A percentile compares a stretch with the other conserved stretches of the same genome.
Conservation (phyloP, 1,284 basidiomycete species). For the Amylostereum areolatum region DNA sequence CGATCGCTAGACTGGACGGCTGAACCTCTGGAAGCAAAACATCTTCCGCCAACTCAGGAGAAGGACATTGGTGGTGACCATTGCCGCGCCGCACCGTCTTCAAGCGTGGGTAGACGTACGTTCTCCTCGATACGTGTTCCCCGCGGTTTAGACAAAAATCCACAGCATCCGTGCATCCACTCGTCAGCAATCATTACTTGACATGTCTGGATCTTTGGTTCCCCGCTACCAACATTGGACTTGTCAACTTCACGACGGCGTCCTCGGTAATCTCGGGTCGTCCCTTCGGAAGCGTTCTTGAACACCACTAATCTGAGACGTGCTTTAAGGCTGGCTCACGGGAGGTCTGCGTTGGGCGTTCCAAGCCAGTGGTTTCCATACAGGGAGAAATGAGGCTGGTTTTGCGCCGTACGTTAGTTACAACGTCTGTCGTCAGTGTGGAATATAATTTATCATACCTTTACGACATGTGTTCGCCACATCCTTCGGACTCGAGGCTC, state of each 20-base stretch:
- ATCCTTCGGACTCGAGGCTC: too few relatives aligned
- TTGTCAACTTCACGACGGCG: constrained; percentile 80
- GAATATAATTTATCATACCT: too few relatives aligned
- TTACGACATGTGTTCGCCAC: too few relatives aligned
- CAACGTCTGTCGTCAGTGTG: too few relatives aligned
- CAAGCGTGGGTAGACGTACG: constrained; percentile 44
- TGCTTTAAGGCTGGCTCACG: constrained; percentile 49
- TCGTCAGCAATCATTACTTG: constrained; percentile 76
- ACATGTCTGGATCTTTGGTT: constrained; percentile 83
- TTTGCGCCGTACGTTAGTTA: too few relatives aligned
- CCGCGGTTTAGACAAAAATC: neutral
- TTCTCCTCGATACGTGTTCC: too few relatives aligned
- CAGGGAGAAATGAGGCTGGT: too few relatives aligned
- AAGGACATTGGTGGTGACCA: constrained; percentile 66
- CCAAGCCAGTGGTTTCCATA: constrained; percentile 53
- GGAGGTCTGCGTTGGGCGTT: constrained; percentile 44
- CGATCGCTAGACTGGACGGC: constrained; percentile 50
- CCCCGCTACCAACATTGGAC: constrained; percentile 80
- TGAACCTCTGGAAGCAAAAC: constrained; percentile 56
- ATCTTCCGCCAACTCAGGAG: constrained; percentile 44
- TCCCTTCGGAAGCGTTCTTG: constrained; percentile 18
- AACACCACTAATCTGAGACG: constrained; percentile 4
- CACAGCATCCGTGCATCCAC: constrained; percentile 60
- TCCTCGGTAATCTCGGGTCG: constrained; percentile 80
- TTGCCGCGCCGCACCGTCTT: constrained; percentile 53